phyloP scores from a whole-genome alignment of 208 protist species.

The Acanthamoeba quina region DNA sequence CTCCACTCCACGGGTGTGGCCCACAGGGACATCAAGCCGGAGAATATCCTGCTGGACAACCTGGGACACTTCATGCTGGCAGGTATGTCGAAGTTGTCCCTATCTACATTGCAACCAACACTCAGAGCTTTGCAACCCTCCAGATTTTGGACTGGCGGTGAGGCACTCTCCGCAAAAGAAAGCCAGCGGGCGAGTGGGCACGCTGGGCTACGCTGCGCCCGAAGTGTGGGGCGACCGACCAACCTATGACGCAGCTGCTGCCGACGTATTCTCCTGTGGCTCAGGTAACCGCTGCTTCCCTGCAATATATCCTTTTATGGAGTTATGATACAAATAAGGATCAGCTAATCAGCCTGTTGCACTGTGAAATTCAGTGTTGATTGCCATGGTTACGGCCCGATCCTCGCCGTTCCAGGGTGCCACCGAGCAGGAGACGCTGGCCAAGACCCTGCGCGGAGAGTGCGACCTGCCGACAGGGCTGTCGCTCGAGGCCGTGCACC shows the following conservation, averaged over 20 bases:
- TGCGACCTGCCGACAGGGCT: background rate
- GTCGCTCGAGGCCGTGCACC: background rate
- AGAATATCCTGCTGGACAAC: slow-evolving; percentile 13
- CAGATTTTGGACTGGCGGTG: background rate
- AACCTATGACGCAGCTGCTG: background rate
- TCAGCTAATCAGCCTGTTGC: too few species aligned
- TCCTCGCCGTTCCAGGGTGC: background rate
- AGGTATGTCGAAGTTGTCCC: background rate
- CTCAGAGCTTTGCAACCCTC: too few species aligned
- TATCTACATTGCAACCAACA: too few species aligned
- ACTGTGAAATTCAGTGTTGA: too few species aligned
- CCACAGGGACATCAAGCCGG: slow-evolving; percentile 60
- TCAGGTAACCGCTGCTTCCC: background rate
- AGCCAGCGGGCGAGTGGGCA: background rate
- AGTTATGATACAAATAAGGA: too few species aligned
- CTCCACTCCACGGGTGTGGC: background rate
- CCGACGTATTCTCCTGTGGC: slow-evolving; percentile 10
- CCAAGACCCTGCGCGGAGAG: background rate
- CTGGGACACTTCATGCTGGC: background rate
- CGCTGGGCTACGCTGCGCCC: background rate
- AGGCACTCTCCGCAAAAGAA: too few species aligned
- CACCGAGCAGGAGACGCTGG: background rate
- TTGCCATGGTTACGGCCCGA: background rate
- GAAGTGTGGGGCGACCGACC: background rate
- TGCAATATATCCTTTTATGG: background rate